Base-by-base conservation (phyloP, 768 basidiomycete genomes). In the Mycena crocata region DNA sequence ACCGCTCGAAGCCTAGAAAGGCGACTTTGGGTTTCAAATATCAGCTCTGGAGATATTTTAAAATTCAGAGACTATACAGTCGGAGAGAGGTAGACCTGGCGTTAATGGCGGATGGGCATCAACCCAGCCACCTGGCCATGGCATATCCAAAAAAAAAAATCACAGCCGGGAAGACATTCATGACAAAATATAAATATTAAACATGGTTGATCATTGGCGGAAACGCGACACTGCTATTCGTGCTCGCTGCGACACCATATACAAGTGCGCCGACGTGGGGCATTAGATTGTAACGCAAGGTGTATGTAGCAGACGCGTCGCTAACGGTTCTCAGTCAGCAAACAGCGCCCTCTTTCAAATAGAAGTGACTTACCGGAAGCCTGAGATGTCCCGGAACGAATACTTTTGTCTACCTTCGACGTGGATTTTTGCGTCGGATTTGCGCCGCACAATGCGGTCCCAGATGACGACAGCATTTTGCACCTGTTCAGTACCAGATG, bases 371-470 rank as follows among this genome's bases (percentile, higher is more conserved):
- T n/a, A n/a, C n/a, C n/a, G n/a, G n/a, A n/a, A n/a, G n/a, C n/a
- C n/a, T n/a, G n/a, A n/a, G n/a, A n/a, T n/a, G n/a, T n/a, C n/a
- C n/a, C n/a, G n/a, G n/a, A n/a, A n/a, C n/a, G n/a, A n/a, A n/a
- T n/a, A n/a, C n/a, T n/a, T n/a, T n/a, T n/a, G 94, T 79, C 90
- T 89, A 60, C 84, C 89, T 39, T 79, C 77, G 64, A 92, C 82
- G 61, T 87, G 86, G 56, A 97, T 79, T 46, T 85, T 76, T 0
- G 93, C 93, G 67, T n/a, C n/a, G n/a, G n/a, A n/a, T n/a, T n/a
- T n/a, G n/a, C n/a, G n/a, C n/a, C 90, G 88, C 45, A 97, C 85
- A 74, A 97, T 96, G 40, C 92, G 89, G 79, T 97, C 95, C 95
- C 95, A 97, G 19, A 96, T 85, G 39, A 96, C n/a, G n/a, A n/a